Evolutionary conservation across 2,329 filamentous ascomycete genomes (phyloP), one percentile per base, ranked within the genome.

Genomic region (Exophiala sp.): DNA sequence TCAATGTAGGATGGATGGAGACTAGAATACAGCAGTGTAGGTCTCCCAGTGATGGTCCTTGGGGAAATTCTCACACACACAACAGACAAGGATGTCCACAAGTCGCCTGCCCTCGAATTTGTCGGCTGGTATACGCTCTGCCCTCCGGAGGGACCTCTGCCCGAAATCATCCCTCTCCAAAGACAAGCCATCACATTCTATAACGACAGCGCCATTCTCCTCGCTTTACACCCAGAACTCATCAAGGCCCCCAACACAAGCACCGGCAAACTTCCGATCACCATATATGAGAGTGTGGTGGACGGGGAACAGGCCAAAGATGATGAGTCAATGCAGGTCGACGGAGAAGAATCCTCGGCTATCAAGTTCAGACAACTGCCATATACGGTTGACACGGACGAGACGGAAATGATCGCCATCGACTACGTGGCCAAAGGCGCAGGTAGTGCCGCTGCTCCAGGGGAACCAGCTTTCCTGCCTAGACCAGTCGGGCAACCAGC

Each of bases 401-500:
- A 97, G 67, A 90, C 90, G 1, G 93, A 98, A 68, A 96, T 96
- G 89, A 97, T 98, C 58, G 86, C 87, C 60, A 87, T 98, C 63
- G 89, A 96, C 68, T 95, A 90, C 58, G 85, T 98, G 16, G 90
- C 91, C 0, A 83, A 84, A 45, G 88, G 86, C 32, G 86, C 86
- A 40, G 87, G 86, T 41, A 91, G 87, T 62, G 90, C 89, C 19
- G 82, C 85, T 9, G 81, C 56, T 3, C 39, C 60, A 10, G 49
- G 42, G 19, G 49, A 55, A 16, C 29, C 46, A 21, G 19, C 81
- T 24, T 34, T 60, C 43, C n/a, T 21, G 2, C 10, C 44, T 4
- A 24, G 27, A 18, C 18, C 53, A 2, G 18, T 23, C 10, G 50
- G 50, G 27, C 14, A 45, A 11, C 44, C 39, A 14, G 44, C 48